A percentile compares a stretch with the other conserved stretches of the same genome.
phyloP scores from a whole-genome alignment of 73 alveolate species.

The Effrenium voratum region DNA sequence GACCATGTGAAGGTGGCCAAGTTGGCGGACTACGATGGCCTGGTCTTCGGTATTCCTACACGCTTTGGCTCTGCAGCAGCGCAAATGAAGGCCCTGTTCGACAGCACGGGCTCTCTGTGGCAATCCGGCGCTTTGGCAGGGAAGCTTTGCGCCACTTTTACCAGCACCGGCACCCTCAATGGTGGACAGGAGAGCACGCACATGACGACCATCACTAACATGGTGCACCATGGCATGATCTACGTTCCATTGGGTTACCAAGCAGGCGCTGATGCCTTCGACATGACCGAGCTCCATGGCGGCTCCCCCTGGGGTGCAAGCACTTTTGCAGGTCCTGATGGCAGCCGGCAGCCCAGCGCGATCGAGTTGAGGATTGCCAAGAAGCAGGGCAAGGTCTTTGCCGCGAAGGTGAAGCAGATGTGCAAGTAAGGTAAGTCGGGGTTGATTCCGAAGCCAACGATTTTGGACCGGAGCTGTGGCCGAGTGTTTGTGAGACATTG shows the following conservation, averaged over 20 bases:
- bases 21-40: slow-evolving; percentile 73
- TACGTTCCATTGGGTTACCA: slow-evolving; percentile 75
- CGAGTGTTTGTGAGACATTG: too few relatives aligned
- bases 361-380: slow-evolving; percentile 58
- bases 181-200: slow-evolving; percentile 86
- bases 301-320: slow-evolving; percentile 91
- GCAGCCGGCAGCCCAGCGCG: slow-evolving; percentile 69
- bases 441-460: too few relatives aligned
- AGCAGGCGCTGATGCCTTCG: slow-evolving; percentile 73
- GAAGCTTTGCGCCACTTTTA: slow-evolving; percentile 43
- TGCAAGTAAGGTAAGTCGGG: not conserved
- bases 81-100: slow-evolving; percentile 83
- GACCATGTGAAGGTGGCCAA: slow-evolving; percentile 7
- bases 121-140: slow-evolving; percentile 85
- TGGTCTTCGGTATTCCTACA: slow-evolving; percentile 68
- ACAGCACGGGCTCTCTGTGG: slow-evolving; percentile 77
- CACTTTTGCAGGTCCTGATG: slow-evolving; percentile 66
- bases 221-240: slow-evolving; percentile 92
- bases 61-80: slow-evolving; percentile 65
- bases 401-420: slow-evolving; percentile 70
- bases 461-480: too few relatives aligned
- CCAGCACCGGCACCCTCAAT: slow-evolving; percentile 61
- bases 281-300: slow-evolving; percentile 82
- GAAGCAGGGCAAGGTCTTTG: slow-evolving; percentile 88
- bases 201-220: slow-evolving; percentile 69